A percentile compares a stretch with the other conserved stretches of the same genome.
Conservation (phyloP, 2,329 filamentous ascomycete species). For the Chrysoporthe cubensis region DNA sequence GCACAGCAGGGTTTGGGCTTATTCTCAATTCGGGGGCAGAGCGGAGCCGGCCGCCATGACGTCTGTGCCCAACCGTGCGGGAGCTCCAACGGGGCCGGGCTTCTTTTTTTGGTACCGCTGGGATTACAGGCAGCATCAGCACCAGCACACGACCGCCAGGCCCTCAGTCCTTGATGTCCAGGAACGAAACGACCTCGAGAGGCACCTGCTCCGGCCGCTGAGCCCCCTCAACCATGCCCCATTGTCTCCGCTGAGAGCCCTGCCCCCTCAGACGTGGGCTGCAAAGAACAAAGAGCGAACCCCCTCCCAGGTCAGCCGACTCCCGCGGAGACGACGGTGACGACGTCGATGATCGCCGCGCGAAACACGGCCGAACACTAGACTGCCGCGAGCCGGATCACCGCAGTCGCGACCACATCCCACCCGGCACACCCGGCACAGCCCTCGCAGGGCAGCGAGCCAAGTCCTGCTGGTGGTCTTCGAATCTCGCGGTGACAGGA, state of each 20-base stretch:
- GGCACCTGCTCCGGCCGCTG: neutral
- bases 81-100: constrained; percentile 2
- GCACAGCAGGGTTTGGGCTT: constrained; percentile 4
- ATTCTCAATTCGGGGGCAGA: too few species aligned
- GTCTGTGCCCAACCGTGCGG: constrained; percentile 8
- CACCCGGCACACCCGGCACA: neutral
- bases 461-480: neutral
- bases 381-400: neutral
- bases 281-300: neutral
- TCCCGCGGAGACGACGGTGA: neutral
- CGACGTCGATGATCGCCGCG: constrained; percentile 3
- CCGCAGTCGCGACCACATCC: neutral
- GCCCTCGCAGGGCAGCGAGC: neutral
- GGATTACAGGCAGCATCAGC: constrained; percentile 3
- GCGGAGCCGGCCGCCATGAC: constrained; percentile 5
- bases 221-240: neutral
- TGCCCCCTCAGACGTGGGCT: neutral
- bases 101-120: constrained; percentile 3
- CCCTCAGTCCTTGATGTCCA: too few species aligned
- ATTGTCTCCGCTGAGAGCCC: neutral
- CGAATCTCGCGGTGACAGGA: neutral
- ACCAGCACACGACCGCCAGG: neutral
- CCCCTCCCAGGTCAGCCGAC: neutral
- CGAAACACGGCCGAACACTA: neutral
- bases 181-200: neutral